phyloP scores from a whole-genome alignment of 2,329 filamentous ascomycete species.

The Aspergillus calidoustus region DNA sequence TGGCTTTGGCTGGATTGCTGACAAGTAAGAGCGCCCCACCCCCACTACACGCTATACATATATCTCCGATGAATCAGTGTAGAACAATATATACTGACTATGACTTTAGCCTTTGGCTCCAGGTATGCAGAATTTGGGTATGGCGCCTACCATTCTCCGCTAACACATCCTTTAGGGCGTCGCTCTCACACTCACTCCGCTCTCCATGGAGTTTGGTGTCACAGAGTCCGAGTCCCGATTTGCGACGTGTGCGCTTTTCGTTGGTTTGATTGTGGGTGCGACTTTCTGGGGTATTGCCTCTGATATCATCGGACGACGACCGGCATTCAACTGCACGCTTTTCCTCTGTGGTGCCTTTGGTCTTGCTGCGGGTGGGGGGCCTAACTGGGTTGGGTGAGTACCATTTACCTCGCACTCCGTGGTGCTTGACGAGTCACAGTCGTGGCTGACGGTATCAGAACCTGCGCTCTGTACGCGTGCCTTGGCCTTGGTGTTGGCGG shows the following conservation, averaged over 20 bases:
- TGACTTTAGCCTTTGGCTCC: constrained; percentile 68
- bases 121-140: constrained; percentile 47
- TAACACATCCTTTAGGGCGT: constrained; percentile 60
- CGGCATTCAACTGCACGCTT: constrained; percentile 83
- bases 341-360: constrained; percentile 77
- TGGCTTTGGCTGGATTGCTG: constrained; percentile 84
- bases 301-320: constrained; percentile 75
- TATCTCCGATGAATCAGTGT: no score
- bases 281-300: constrained; percentile 80
- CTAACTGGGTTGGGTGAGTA: constrained; percentile 63
- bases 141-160: not conserved
- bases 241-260: constrained; percentile 76
- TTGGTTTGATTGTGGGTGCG: constrained; percentile 77
- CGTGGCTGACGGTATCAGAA: constrained; percentile 31
- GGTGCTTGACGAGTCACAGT: not conserved
- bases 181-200: constrained; percentile 75
- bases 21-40: constrained; percentile 63
- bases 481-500: constrained; percentile 73
- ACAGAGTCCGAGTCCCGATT: constrained; percentile 74
- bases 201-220: constrained; percentile 73
- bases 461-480: constrained; percentile 64
- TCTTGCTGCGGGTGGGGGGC: constrained; percentile 68
- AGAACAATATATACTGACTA: not conserved
- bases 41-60: not conserved
- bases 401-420: constrained; percentile 29